Base-by-base conservation (phyloP, 2,329 filamentous ascomycete species). In the Epichloe coenophiala region DNA sequence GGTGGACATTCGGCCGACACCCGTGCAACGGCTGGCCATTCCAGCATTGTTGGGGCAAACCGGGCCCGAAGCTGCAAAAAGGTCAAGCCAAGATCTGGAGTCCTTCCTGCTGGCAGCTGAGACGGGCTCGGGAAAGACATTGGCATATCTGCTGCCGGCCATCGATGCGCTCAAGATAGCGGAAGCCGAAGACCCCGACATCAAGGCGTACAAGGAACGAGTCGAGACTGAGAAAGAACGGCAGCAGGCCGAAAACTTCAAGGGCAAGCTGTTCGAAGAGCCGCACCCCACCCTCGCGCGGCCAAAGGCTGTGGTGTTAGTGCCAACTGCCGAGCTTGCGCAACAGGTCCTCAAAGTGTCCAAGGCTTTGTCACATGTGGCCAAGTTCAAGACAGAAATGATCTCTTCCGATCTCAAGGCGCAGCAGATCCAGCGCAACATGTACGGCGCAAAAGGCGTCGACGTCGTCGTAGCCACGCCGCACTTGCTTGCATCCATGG, bases 81-180 rank as follows among this genome's bases (percentile, higher is more conserved):
- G 47, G 2, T 50, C 59, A 51, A 75, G 61, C 57, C 67, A 69
- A 53, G 77, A 72, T 68, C 54, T 56, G 47, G 54, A 59, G 40
- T 67, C 67, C 1, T 96, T 88, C 62, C 75, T 98, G 12, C 74
- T 98, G 47, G 93, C 93, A 4, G 93, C 93, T 11, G 93, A 98
- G 72, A 98, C 93, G 0, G 93, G 93, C 12, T 97, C 93, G 0
- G 93, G 93, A 53, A 98, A 98, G 72, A 98, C 93, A 1, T 72
- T 98, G 54, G 88, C 93, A 8, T 98, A 98, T 63, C 72, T 97
- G 5, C 68, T 96, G 5, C 94, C 93, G 0, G 77, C 84, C 15
- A 74, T 98, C 48, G 82, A 98, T 67, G 86, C 87, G 8, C 68
- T 98, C 59, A 98, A 98, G 69, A 71, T 79, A 36, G 81, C 80